Conservation (phyloP, 192 early-diverging fungal genomes). For the Linderina pennispora region DNA sequence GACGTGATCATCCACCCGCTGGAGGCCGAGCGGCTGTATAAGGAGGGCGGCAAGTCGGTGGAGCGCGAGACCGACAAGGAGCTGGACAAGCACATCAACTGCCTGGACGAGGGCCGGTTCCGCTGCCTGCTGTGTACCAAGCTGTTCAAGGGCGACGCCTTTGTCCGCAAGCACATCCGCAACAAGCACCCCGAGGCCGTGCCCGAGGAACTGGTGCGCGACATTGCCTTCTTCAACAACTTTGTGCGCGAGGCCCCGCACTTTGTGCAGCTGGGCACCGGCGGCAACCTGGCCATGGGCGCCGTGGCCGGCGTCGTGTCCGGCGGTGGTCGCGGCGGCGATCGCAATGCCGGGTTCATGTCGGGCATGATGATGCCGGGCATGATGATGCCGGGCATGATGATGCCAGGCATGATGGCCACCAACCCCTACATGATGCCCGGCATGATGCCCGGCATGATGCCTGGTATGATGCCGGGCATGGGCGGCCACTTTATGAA, state of each 20-base stretch:
- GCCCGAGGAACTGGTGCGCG: slow-evolving; percentile 52
- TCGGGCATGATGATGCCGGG: slow-evolving; percentile 43
- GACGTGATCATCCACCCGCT: slow-evolving; percentile 50
- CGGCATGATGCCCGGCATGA: slow-evolving; percentile 38
- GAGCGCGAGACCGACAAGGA: slow-evolving; percentile 43
- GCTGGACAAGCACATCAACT: slow-evolving; percentile 39
- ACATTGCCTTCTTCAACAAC: slow-evolving; percentile 79
- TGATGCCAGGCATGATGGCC: slow-evolving; percentile 45
- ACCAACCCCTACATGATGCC: slow-evolving; percentile 31
- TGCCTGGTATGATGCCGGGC: slow-evolving; percentile 40
- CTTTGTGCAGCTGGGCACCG: slow-evolving; percentile 48
- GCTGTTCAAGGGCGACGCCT: slow-evolving; percentile 90
- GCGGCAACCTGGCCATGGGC: slow-evolving; percentile 19
- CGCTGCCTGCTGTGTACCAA: slow-evolving; percentile 87
- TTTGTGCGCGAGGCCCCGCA: slow-evolving; percentile 86
- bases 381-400: slow-evolving; percentile 49
- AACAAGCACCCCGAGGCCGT: slow-evolving; percentile 76
- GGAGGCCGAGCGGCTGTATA: slow-evolving; percentile 39
- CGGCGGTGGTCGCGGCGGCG: slow-evolving; percentile 11
- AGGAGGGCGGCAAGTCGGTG: slow-evolving; percentile 47
- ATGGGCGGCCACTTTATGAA: slow-evolving; percentile 46
- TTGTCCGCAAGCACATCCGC: slow-evolving; percentile 90
- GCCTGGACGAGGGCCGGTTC: slow-evolving; percentile 71
- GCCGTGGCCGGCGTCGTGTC: slow-evolving; percentile 1
- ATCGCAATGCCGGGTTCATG: slow-evolving; percentile 24